Conservation (phyloP, 2,329 filamentous ascomycete genomes). For the Blastomyces percursus region DNA sequence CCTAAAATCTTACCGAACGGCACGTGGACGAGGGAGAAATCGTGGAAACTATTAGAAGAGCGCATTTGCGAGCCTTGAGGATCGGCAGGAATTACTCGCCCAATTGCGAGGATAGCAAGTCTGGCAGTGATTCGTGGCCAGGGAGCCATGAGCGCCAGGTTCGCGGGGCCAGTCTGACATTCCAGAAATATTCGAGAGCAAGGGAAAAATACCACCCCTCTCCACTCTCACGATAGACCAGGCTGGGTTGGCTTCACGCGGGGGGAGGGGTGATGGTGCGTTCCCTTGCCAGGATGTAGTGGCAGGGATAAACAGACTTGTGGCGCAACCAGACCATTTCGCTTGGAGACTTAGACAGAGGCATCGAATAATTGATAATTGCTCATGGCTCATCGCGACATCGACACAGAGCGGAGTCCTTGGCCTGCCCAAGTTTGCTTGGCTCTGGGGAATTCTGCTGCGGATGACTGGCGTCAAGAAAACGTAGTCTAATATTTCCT, state of each 20-base stretch:
- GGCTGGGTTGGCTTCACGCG: background rate
- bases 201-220: background rate
- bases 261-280: slow-evolving; percentile 1
- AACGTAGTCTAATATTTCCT: slow-evolving; percentile 3
- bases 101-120: background rate
- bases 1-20: background rate
- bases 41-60: background rate
- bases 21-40: background rate
- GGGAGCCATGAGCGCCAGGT: background rate
- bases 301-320: background rate
- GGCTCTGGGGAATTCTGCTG: background rate
- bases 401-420: background rate
- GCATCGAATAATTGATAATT: background rate
- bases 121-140: background rate
- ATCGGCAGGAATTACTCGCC: background rate
- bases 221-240: background rate
- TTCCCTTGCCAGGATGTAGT: background rate
- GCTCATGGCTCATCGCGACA: background rate
- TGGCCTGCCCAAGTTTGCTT: background rate
- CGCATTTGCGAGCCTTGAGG: background rate
- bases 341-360: background rate
- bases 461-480: background rate
- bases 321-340: background rate
- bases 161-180: background rate
- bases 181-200: slow-evolving; percentile 7